Evolutionary conservation across 805 yeast genomes (phyloP).

Genomic region (Starmera dryadoides): DNA sequence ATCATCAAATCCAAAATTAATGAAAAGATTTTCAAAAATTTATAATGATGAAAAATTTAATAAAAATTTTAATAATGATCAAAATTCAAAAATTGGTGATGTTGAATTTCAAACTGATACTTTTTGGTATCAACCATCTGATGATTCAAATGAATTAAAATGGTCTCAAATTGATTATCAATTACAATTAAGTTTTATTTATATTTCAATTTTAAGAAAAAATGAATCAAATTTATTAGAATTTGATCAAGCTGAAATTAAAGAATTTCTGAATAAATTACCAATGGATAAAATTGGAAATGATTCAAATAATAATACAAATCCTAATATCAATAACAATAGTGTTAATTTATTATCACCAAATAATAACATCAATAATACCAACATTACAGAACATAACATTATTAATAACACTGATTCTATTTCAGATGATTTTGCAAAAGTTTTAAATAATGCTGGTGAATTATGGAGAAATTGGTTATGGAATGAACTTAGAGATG

Average conservation of each 20-base stretch:
- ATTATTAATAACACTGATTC: conserved; percentile 15
- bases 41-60: conserved; percentile 7
- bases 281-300: conserved; percentile 10
- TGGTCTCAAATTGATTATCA: conserved; percentile 67
- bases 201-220: conserved; percentile 73
- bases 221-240: conserved; percentile 74
- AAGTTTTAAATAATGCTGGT: conserved; percentile 70
- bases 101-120: conserved; percentile 5
- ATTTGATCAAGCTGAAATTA: conserved; percentile 83
- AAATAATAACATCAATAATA: too few relatives aligned
- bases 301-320: conserved; percentile 3
- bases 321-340: not conserved
- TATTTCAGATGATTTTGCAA: conserved; percentile 59
- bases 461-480: conserved; percentile 85
- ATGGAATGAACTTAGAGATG: conserved; percentile 50
- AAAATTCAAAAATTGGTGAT: conserved; percentile 1
- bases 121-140: conserved; percentile 15
- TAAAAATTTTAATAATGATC: conserved; percentile 3
- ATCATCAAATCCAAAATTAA: conserved; percentile 8
- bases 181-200: conserved; percentile 65
- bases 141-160: conserved; percentile 27
- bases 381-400: not conserved
- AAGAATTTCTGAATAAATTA: conserved; percentile 60
- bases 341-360: too few relatives aligned
- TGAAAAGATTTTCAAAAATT: conserved; percentile 15